These are phyloP conservation scores for Mucor saturninus DNA, from an alignment of 371 early-diverging fungal species.

Conservation along the genomic window DNA sequence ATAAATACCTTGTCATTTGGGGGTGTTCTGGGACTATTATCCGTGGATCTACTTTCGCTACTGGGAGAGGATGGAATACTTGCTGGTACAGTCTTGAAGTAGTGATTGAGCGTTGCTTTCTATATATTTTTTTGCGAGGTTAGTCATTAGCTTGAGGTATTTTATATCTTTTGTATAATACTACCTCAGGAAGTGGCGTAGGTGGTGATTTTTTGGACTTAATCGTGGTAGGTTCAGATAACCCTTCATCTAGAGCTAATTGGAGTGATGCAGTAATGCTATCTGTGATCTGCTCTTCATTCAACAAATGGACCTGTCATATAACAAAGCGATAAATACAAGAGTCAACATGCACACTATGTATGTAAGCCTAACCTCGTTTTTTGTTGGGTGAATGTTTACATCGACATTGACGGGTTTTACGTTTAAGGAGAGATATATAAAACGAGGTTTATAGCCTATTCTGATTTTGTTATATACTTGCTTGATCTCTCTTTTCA, in stretches of 20 bases:
- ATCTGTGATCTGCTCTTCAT: conserved; percentile 77
- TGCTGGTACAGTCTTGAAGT: conserved; percentile 10
- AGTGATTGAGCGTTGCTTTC: conserved; percentile 5
- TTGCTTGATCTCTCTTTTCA: conserved; percentile 76
- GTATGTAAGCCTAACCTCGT: conserved; percentile 11
- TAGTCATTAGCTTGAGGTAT: too few relatives aligned
- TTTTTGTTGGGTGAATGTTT: conserved; percentile 96
- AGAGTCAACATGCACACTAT: background rate
- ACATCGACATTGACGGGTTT: conserved; percentile 87
- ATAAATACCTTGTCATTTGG: background rate
- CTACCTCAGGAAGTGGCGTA: background rate
- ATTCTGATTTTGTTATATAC: conserved; percentile 70
- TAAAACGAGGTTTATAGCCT: conserved; percentile 78
- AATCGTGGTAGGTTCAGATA: background rate
- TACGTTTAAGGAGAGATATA: conserved; percentile 80
- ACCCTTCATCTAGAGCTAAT: conserved; percentile 45
- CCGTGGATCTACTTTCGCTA: background rate
- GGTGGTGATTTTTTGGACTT: background rate
- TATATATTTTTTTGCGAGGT: background rate
- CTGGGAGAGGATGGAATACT: background rate
- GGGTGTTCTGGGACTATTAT: background rate
- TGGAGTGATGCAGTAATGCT: conserved; percentile 39
- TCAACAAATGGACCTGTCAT: conserved; percentile 75
- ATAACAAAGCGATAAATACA: background rate
- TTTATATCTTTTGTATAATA: background rate